Evolutionary conservation across 2,329 filamentous ascomycete species (phyloP).

Genomic region (Monilinia fructicola): DNA sequence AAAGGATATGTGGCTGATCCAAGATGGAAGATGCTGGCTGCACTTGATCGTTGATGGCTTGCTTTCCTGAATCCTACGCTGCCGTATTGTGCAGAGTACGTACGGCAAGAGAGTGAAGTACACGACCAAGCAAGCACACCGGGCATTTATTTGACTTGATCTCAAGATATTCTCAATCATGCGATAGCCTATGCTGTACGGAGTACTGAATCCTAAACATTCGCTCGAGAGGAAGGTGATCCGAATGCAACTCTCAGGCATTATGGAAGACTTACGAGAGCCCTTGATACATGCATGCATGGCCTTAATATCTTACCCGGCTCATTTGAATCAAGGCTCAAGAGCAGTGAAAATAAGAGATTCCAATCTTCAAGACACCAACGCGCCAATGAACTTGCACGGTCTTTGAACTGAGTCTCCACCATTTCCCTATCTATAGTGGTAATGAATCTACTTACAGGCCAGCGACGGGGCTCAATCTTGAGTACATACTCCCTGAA

Average conservation of each 20-base stretch:
- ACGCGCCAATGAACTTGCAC: slow-evolving; percentile 4
- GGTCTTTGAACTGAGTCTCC: neutral
- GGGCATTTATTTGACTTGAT: neutral
- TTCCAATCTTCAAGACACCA: neutral
- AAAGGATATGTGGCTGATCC: no score
- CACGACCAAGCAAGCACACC: neutral
- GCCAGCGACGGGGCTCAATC: slow-evolving; percentile 8
- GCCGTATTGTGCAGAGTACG: neutral
- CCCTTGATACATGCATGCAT: slow-evolving; percentile 7
- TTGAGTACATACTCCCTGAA: slow-evolving; percentile 10
- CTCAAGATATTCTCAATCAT: neutral
- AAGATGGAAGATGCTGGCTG: no score
- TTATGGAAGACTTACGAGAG: slow-evolving; percentile 14
- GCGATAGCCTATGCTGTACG: no score
- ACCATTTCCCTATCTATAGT: slow-evolving; percentile 17
- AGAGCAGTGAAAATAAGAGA: no score
- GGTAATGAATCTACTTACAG: slow-evolving; percentile 7
- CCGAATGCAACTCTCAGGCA: slow-evolving; percentile 19
- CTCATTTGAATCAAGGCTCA: neutral
- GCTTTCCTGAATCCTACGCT: slow-evolving; percentile 12
- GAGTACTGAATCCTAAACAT: slow-evolving; percentile 1
- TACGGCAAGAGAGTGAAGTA: neutral
- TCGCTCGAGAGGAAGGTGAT: slow-evolving; percentile 18
- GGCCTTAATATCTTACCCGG: slow-evolving; percentile 2
- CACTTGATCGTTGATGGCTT: slow-evolving; percentile 7